A percentile compares a stretch with the other conserved stretches of the same genome.
Conservation (phyloP, 163 green algal genomes). For the Trebouxia gelatinosa region DNA sequence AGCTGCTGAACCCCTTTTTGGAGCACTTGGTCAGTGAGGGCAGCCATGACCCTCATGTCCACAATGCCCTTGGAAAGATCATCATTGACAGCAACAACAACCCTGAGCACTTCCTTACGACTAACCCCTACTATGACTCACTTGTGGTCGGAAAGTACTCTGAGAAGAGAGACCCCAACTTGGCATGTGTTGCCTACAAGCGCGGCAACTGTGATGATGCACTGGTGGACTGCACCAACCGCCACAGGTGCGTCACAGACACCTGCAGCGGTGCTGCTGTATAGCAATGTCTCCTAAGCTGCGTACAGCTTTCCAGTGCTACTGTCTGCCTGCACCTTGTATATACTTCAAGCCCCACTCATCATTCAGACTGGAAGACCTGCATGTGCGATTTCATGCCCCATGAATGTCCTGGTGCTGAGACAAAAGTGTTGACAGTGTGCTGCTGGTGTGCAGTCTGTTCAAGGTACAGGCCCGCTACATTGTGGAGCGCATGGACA, state of each 20-base stretch:
- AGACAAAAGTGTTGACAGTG: too few relatives aligned
- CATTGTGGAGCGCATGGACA: conserved; percentile 92
- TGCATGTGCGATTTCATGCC: too few relatives aligned
- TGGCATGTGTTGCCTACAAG: conserved; percentile 98
- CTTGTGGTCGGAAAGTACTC: conserved; percentile 96
- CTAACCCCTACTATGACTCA: conserved; percentile 99
- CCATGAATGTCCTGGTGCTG: too few relatives aligned
- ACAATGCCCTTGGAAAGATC: conserved; percentile 98
- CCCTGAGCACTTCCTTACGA: conserved; percentile 99
- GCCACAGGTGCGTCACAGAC: too few relatives aligned
- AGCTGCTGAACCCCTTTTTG: conserved; percentile 95
- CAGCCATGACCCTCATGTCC: conserved; percentile 71
- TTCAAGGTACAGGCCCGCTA: conserved; percentile 78
- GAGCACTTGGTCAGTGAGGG: conserved; percentile 95
- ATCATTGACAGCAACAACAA: conserved; percentile 99
- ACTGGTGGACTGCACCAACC: conserved; percentile 94
- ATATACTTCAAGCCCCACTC: too few relatives aligned
- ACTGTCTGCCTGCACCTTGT: too few relatives aligned
- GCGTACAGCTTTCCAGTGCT: too few relatives aligned
- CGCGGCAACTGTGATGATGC: conserved; percentile 94
- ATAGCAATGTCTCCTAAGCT: too few relatives aligned
- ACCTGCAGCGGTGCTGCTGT: too few relatives aligned
- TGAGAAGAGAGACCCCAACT: conserved; percentile 96
- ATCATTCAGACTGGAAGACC: not conserved
- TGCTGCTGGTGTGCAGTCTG: conserved; percentile 8